These are phyloP conservation scores for Candida palmyrensis DNA, from an alignment of 805 yeast species.

Conservation along the genomic window DNA sequence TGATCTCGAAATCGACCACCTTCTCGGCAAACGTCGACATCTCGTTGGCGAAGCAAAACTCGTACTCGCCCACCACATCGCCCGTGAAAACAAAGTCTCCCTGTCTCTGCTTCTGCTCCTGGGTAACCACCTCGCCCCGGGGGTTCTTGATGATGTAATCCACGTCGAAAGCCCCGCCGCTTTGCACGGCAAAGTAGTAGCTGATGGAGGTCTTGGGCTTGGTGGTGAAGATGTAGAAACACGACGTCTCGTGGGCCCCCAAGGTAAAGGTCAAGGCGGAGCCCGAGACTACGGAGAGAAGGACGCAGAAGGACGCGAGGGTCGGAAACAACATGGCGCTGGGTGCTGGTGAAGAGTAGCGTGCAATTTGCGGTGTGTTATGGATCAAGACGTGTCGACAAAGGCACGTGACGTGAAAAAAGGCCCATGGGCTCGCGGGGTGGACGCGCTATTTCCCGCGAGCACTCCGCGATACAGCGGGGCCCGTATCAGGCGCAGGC, in stretches of 20 bases:
- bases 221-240: slow-evolving; percentile 67
- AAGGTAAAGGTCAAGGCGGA: slow-evolving; percentile 69
- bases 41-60: slow-evolving; percentile 78
- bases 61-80: slow-evolving; percentile 69
- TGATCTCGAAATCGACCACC: slow-evolving; percentile 78
- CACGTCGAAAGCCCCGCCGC: slow-evolving; percentile 76
- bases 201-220: slow-evolving; percentile 56
- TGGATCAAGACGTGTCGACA: too few relatives aligned
- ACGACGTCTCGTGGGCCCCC: slow-evolving; percentile 69
- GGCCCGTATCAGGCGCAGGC: too few relatives aligned
- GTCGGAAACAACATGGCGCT: slow-evolving; percentile 1
- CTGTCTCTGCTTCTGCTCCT: slow-evolving; percentile 62
- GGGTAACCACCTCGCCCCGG: slow-evolving; percentile 44
- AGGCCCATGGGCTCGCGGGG: too few relatives aligned
- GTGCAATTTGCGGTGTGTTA: too few relatives aligned
- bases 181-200: slow-evolving; percentile 78
- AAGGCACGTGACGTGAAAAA: too few relatives aligned
- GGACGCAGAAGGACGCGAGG: not conserved
- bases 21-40: slow-evolving; percentile 81
- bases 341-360: too few relatives aligned
- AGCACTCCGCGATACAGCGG: too few relatives aligned
- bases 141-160: slow-evolving; percentile 66
- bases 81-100: slow-evolving; percentile 77
- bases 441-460: too few relatives aligned
- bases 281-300: slow-evolving; percentile 16